Base-by-base conservation (phyloP, 306 rosid species). In the Pueraria montana region DNA sequence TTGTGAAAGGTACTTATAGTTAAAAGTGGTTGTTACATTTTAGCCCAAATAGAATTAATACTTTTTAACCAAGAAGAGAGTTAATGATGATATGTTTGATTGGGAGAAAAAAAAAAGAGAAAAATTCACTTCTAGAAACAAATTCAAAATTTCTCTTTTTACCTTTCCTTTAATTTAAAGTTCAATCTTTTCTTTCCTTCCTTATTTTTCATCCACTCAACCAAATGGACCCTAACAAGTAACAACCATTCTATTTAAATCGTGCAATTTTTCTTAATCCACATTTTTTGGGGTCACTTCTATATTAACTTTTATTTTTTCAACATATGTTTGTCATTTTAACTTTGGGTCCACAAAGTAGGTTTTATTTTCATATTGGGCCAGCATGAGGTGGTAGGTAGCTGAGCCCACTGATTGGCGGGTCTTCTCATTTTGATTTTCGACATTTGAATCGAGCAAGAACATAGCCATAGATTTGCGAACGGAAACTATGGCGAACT, bases 371-470 rank as follows among this genome's bases (percentile, higher is more conserved):
- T 61, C 6, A 45, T 14, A 17, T 43, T 75, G 86, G 86, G 72
- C 77, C 49, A 2, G 9, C 2, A 43, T 0, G 4, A 14, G n/a
- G n/a, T n/a, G n/a, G 71, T 8, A 36, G 72, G 58, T 74, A 53
- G 21, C 18, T n/a, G 3, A 70, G 74, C 79, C 80, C 64, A 78
- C 0, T 64, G 6, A 63, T 78, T 78, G 83, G 70, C 76, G 76
- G 71, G 70, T 61, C 16, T 77, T 38, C 11, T 46, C 6, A 20
- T 20, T 59, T 83, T 7, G 45, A 56, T 38, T 49, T 73, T 36
- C 5, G n/a, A 38, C 17, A 21, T 49, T 72, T 83, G 86, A 83
- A 77, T 46, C 7, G 4, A 46, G 14, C 58, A 55, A 32, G 62
- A 71, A 12, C 53, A 48, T 49, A 14, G 20, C 20, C 40, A 42